Base-by-base conservation (phyloP, 2,329 filamentous ascomycete genomes). In the Rutstroemia sydowiana region DNA sequence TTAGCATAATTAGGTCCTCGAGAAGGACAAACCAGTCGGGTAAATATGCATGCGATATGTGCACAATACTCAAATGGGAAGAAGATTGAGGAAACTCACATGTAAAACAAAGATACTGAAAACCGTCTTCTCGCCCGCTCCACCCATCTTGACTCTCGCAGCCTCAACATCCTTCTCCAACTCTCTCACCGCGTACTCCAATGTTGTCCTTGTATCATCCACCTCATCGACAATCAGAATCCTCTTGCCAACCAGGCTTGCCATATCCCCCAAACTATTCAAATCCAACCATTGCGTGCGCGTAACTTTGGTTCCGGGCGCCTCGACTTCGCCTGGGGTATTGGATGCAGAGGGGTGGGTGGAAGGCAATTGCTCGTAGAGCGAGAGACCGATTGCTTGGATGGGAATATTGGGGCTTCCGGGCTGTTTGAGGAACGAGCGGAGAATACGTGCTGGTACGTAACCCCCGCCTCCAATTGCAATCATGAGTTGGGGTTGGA, bases 201-300 rank as follows among this genome's bases (percentile, higher is more conserved):
- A 79, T 16, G 91, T 96, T 14, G 91, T 96, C 62, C 91, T 81
- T 53, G 91, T 96, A 71, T 96, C 91, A 68, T 96, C 91, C 40
- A 96, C 91, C 78, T 96, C 90, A 67, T 95, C 90, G 31, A 95
- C 90, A 58, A 95, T 95, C 59, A 95, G 75, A 56, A 95, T 83
- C 69, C 87, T 87, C 79, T 95, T 95, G 71, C 89, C 89, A 57
- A 95, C 85, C 65, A 95, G 75, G 71, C 91, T 91, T 67, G 83
- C 79, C 85, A 95, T 93, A 71, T 90, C 84, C 59, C 80, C 77
- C 43, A 95, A 79, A 44, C 85, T 85, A 59, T 79, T 87, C 55
- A 98, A 75, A 70, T 98, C 93, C 53, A 98, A 83, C 93, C 93
- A 98, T 79, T 98, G 93, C 36, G 93, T 97, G 63, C 93, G 87